These are phyloP conservation scores for Novakomyces olei DNA, from an alignment of 805 yeast species.

Conservation along the genomic window DNA sequence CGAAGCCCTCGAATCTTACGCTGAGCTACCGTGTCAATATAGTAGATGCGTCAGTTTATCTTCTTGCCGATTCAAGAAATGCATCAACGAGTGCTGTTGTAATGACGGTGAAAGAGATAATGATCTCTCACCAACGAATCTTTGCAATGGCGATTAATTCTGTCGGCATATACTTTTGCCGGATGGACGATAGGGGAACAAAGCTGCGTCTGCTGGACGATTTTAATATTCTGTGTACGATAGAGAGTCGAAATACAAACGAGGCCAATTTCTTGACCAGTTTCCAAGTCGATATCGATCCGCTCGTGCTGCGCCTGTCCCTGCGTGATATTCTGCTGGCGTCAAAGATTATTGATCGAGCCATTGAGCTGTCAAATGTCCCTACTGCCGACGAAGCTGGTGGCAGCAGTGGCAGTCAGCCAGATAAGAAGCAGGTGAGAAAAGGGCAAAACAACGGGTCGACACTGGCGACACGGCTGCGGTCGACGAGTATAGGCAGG, in stretches of 20 bases:
- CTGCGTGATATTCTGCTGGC: slow-evolving; percentile 73
- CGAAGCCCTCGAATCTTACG: too few species aligned
- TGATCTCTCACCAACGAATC: slow-evolving; percentile 45
- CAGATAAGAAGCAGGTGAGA: too few species aligned
- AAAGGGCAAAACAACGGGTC: too few species aligned
- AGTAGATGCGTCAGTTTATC: slow-evolving; percentile 50
- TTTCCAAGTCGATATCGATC: slow-evolving; percentile 54
- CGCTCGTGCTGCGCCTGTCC: slow-evolving; percentile 59
- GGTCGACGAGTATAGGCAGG: too few species aligned
- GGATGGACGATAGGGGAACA: slow-evolving; percentile 45
- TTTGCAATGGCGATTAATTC: slow-evolving; percentile 46
- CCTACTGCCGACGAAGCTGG: too few species aligned
- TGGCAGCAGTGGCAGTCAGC: too few species aligned
- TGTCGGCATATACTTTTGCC: slow-evolving; percentile 67
- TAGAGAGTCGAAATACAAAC: slow-evolving; percentile 40
- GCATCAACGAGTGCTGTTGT: slow-evolving; percentile 68
- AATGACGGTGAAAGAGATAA: slow-evolving; percentile 61
- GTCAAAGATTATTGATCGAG: too few species aligned
- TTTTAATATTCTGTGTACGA: slow-evolving; percentile 37
- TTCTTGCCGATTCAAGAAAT: slow-evolving; percentile 58
- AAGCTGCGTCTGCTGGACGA: slow-evolving; percentile 58
- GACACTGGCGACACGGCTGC: too few species aligned
- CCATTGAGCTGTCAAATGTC: too few species aligned
- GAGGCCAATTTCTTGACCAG: slow-evolving; percentile 41
- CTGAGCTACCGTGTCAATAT: slow-evolving; percentile 31